These are phyloP conservation scores for Candida parachauliodes DNA, from an alignment of 805 yeast species.

Conservation along the genomic window DNA sequence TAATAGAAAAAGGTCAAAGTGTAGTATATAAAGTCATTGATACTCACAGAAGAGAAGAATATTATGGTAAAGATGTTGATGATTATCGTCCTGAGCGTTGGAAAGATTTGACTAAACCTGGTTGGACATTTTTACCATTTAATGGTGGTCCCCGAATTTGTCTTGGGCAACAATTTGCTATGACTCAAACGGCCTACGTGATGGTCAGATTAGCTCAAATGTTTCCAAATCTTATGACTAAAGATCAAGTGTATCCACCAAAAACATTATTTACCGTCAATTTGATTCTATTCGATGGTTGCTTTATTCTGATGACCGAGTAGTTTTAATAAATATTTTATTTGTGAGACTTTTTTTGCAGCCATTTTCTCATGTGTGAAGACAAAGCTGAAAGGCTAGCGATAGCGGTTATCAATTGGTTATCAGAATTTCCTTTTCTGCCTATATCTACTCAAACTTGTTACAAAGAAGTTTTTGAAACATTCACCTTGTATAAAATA, in stretches of 20 bases:
- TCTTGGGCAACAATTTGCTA: slow-evolving; percentile 54
- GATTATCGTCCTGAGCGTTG: slow-evolving; percentile 38
- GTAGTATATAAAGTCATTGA: slow-evolving; percentile 17
- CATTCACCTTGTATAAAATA: slow-evolving; percentile 12
- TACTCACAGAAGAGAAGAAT: slow-evolving; percentile 18
- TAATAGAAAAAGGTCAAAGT: slow-evolving; percentile 16
- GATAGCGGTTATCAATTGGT: slow-evolving; percentile 20
- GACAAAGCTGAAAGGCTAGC: slow-evolving; percentile 10
- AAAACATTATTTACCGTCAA: slow-evolving; percentile 1
- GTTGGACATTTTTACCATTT: slow-evolving; percentile 49
- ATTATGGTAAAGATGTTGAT: slow-evolving; percentile 32
- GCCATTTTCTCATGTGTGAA: not conserved
- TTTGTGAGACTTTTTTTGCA: slow-evolving; percentile 1
- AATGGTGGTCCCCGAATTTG: slow-evolving; percentile 57
- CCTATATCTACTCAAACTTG: slow-evolving; percentile 11
- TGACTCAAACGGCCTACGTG: slow-evolving; percentile 48
- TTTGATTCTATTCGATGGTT: slow-evolving; percentile 4
- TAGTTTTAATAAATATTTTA: not conserved
- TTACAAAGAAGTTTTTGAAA: slow-evolving; percentile 13
- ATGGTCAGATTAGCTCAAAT: slow-evolving; percentile 30
- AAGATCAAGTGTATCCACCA: slow-evolving; percentile 4
- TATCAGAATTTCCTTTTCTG: slow-evolving; percentile 19
- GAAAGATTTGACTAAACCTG: slow-evolving; percentile 24
- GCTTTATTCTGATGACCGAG: slow-evolving; percentile 3
- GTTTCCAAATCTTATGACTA: slow-evolving; percentile 8